Conservation (phyloP, 768 basidiomycete species). For the Kwoniella bestiolae region DNA sequence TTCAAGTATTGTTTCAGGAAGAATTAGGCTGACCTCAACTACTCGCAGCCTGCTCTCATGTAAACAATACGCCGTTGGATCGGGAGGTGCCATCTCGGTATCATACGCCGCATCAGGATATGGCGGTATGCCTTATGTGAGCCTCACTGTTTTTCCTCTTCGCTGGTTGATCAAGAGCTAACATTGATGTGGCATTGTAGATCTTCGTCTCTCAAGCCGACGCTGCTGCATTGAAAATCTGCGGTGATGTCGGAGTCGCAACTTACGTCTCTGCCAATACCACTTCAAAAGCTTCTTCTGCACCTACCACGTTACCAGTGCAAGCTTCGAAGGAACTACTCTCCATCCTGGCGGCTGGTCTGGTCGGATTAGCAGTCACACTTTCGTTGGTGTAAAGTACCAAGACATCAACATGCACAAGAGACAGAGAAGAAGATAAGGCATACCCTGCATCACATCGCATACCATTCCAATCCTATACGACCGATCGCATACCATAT, state of each 20-base stretch:
- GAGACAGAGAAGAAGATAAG: not conserved
- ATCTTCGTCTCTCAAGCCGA: conserved; percentile 37
- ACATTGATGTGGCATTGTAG: conserved; percentile 2
- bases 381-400: conserved; percentile 4
- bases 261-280: conserved; percentile 25
- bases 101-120: conserved; percentile 48
- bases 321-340: conserved; percentile 14
- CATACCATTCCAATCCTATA: not conserved
- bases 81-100: conserved; percentile 43
- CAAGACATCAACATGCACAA: not conserved
- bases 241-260: conserved; percentile 29
- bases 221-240: conserved; percentile 33
- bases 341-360: conserved; percentile 14
- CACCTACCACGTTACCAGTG: not conserved
- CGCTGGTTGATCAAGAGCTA: not conserved
- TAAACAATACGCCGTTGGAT: conserved; percentile 38
- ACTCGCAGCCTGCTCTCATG: conserved; percentile 48
- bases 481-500: not conserved
- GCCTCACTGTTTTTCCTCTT: conserved; percentile 7
- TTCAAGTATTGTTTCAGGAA: too few relatives aligned
- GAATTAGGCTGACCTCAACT: not conserved
- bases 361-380: conserved; percentile 13
- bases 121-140: conserved; percentile 54
- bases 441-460: not conserved
- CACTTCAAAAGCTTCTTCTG: conserved; percentile 23